Evolutionary conservation across 2,329 filamentous ascomycete genomes (phyloP).

Genomic region (Calonectria ilicicola): DNA sequence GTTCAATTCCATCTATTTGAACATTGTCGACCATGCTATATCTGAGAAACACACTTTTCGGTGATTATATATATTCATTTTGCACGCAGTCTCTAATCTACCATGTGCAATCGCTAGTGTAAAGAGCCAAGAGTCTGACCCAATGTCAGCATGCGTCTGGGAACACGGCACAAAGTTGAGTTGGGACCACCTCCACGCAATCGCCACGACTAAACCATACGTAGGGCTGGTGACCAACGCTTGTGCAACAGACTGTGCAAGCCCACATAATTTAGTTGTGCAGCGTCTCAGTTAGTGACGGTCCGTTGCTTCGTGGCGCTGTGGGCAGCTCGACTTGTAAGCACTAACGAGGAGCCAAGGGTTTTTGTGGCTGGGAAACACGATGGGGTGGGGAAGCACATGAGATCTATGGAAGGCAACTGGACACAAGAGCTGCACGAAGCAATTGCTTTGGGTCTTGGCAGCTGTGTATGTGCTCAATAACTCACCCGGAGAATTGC

Average conservation of each 20-base stretch:
- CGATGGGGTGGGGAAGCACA: not conserved
- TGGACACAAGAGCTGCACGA: too few relatives aligned
- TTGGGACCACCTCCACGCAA: not conserved
- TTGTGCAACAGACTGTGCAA: not conserved
- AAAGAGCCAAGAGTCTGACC: too few relatives aligned
- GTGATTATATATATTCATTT: too few relatives aligned
- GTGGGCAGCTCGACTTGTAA: not conserved
- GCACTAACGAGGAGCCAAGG: not conserved
- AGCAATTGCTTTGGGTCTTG: not conserved
- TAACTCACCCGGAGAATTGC: not conserved
- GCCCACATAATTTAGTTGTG: not conserved
- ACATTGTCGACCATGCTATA: not conserved
- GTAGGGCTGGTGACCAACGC: not conserved
- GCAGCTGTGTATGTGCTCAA: not conserved
- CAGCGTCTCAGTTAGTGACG: not conserved
- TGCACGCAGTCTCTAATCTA: not conserved
- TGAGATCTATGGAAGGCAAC: not conserved
- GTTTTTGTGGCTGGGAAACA: not conserved
- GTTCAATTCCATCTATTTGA: not conserved
- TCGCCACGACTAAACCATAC: not conserved
- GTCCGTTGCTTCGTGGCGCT: not conserved
- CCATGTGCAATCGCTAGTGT: not conserved
- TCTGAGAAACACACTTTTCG: too few relatives aligned
- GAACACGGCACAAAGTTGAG: not conserved
- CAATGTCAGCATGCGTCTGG: not conserved